Base-by-base conservation (phyloP, 23 red algal species). In the Gracilaria vermiculophylla region DNA sequence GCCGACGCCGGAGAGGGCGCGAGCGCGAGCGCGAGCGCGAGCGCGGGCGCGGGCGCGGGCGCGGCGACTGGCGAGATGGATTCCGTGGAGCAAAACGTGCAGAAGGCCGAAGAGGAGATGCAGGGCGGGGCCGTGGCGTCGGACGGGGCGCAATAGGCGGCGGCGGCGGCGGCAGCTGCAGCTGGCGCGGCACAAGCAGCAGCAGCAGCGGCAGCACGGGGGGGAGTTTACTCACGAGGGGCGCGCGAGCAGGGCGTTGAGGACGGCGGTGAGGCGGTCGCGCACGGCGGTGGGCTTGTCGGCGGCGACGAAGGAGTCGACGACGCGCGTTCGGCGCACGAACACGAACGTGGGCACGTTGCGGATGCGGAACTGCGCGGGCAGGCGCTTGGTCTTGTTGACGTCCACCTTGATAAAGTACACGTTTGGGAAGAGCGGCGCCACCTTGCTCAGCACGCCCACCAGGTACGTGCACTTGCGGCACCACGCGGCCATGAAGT, bases 311-410 rank as follows among this genome's bases (percentile, higher is more conserved):
- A 73, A 51, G 25, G 57, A 62, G 16, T 62, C 61, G 24, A 91
- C 62, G 21, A n/a, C 48, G 36, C 34, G 48, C 24, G 19, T 60
- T 23, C 41, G 37, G 7, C 9, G 23, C 23, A 91, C 29, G 35
- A 91, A 81, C 49, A 91, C 76, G 51, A 91, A 91, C 10, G 87
- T 91, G 23, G 87, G 87, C 87, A 91, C 78, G 36, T 24, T 72
- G 41, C 61, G 43, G 23, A 91, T 72, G 58, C 28, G 37, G 35
- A 91, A 91, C 62, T 91, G 56, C 54, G 33, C 40, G 7, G 87
- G 87, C 43, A 91, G 51, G 15, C 87, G 73, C 20, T 16, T 5
- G 4, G 73, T 58, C 14, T 52, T 58, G 74, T 91, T 91, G 8
- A 91, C 87, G 49, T 91, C 87, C 0, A 91, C 75, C 21, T 39